phyloP scores from a whole-genome alignment of 495 filamentous ascomycete genomes.

The Penicillium manginii region DNA sequence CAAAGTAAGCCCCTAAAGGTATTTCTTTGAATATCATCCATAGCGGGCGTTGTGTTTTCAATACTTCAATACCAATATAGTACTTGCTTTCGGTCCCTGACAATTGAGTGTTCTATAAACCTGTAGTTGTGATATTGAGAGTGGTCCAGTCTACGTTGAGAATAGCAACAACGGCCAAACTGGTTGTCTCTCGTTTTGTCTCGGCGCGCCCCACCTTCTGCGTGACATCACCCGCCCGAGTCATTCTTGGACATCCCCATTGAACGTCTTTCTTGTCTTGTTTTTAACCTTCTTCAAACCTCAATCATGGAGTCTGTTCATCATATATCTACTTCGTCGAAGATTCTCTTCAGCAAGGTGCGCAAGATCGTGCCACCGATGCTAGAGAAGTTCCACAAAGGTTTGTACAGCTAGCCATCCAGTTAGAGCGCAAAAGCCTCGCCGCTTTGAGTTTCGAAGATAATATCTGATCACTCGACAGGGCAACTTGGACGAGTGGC shows the following conservation, averaged over 20 bases:
- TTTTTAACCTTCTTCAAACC: background rate
- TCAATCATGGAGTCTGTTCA: slow-evolving; percentile 43
- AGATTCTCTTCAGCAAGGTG: slow-evolving; percentile 77
- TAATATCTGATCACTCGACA: slow-evolving; percentile 33
- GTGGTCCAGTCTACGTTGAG: no score
- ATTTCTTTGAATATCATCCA: slow-evolving; percentile 20
- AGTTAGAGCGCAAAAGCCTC: background rate
- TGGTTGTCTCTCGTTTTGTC: slow-evolving; percentile 11
- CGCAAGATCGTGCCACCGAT: slow-evolving; percentile 92
- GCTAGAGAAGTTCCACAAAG: slow-evolving; percentile 97
- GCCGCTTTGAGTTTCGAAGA: background rate
- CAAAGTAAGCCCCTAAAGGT: background rate
- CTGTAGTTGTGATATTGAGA: no score
- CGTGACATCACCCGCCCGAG: slow-evolving; percentile 46
- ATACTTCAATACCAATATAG: slow-evolving; percentile 28
- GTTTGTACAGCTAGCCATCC: slow-evolving; percentile 41
- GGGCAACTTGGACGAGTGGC: slow-evolving; percentile 91
- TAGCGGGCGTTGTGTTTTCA: slow-evolving; percentile 29
- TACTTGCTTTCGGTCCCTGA: slow-evolving; percentile 7
- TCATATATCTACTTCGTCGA: slow-evolving; percentile 61
- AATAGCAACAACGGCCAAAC: slow-evolving; percentile 5
- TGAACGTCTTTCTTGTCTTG: background rate
- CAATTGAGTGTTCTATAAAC: background rate
- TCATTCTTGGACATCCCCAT: slow-evolving; percentile 9
- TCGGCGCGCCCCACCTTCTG: slow-evolving; percentile 37